phyloP scores from a whole-genome alignment of 1,139 yeast genomes.

The Yamadazyma kanchanaburiensis region DNA sequence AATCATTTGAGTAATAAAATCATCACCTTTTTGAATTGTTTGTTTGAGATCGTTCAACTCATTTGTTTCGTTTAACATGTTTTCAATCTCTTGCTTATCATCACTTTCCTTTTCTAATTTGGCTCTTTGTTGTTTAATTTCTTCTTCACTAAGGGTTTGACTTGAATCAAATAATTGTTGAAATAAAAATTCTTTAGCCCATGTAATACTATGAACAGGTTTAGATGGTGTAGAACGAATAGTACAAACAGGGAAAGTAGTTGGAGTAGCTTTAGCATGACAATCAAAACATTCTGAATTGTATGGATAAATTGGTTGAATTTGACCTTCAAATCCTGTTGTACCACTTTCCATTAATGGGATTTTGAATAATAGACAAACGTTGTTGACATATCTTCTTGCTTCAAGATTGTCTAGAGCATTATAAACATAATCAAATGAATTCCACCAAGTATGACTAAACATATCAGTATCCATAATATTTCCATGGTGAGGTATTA shows the following conservation, averaged over 20 bases:
- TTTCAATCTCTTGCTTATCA: constrained; percentile 63
- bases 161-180: constrained; percentile 72
- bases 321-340: constrained; percentile 90
- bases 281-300: constrained; percentile 93
- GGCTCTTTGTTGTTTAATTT: constrained; percentile 25
- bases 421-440: constrained; percentile 77
- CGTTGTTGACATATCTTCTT: constrained; percentile 79
- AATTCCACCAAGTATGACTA: constrained; percentile 77
- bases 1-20: constrained; percentile 41
- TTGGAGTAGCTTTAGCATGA: constrained; percentile 80
- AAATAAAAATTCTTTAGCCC: constrained; percentile 94
- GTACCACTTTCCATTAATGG: constrained; percentile 95
- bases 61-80: constrained; percentile 67
- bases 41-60: constrained; percentile 67
- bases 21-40: constrained; percentile 32
- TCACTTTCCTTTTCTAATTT: constrained; percentile 51
- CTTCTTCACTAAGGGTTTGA: constrained; percentile 21
- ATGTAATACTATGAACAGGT: constrained; percentile 93
- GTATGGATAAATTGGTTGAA: constrained; percentile 84
- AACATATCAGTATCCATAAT: constrained; percentile 75
- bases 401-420: constrained; percentile 96
- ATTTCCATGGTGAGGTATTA: constrained; percentile 83
- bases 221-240: constrained; percentile 95
- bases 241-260: constrained; percentile 92
- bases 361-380: constrained; percentile 67